Evolutionary conservation across 768 basidiomycete species (phyloP), one percentile per base, ranked within the genome.

Genomic region (Cystobasidiopsis lactophilus): DNA sequence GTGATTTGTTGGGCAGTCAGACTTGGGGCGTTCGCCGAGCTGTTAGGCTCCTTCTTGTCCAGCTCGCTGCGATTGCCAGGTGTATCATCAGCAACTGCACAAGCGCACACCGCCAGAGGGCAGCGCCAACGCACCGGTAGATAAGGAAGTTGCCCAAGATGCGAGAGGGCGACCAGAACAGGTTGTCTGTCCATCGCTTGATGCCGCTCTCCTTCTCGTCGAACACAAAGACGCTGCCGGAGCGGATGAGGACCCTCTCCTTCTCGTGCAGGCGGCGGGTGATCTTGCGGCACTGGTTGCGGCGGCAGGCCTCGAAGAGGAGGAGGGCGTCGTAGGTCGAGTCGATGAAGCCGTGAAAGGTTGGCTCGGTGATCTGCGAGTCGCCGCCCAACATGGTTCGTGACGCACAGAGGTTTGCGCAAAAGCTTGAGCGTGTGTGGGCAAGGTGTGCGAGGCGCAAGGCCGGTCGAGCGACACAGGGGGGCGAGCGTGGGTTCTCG

Each of bases 161-260:
- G 53, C 89, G 73, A 58, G 79, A 82, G 0, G 89, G 89, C 59
- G 80, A 83, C 89, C 89, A 93, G 65, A 82, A 81, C 65, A 83
- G 79, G n/a, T 88, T 86, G 68, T 96, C 89, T 1, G 89, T 96
- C 84, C 88, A 93, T 40, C 89, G 75, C 70, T 89, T 91, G 70
- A 96, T 96, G 26, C 88, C 86, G 62, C 83, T 85, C 69, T 91
- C 86, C 62, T 85, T 81, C 70, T 93, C 89, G 66, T 96, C 85
- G 63, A 93, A 96, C 58, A 93, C 89, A 62, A 95, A 96, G 11
- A 96, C 85, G 5, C 82, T 82, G 52, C 89, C 89, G 5, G 80
- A 82, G 18, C 79, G 79, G 65, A 96, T 88, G 79, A 91, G 84
- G 63, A 77, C 80, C 53, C 85, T 76, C 58, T 63, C 60, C 66